phyloP scores from a whole-genome alignment of 768 basidiomycete genomes.

The Suillus decipiens region DNA sequence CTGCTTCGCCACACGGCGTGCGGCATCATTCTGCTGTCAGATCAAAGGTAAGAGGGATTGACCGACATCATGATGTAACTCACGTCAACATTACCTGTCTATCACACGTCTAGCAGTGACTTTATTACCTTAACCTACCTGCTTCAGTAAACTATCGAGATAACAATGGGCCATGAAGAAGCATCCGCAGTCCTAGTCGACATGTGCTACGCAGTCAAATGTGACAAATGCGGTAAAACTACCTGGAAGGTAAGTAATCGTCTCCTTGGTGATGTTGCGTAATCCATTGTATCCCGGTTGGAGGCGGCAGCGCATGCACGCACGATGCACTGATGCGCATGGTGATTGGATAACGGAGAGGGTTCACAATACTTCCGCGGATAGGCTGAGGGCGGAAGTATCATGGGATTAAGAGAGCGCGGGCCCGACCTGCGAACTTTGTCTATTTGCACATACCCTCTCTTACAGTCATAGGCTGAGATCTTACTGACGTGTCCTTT shows the following conservation, averaged over 20 bases:
- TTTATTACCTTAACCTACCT: slow-evolving; percentile 37
- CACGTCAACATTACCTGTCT: not conserved
- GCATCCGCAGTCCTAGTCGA: slow-evolving; percentile 43
- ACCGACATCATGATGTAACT: slow-evolving; percentile 6
- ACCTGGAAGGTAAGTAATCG: slow-evolving; percentile 64
- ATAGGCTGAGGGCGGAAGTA: slow-evolving; percentile 11
- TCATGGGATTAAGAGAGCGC: slow-evolving; percentile 8
- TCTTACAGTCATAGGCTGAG: slow-evolving; percentile 4
- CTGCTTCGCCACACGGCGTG: slow-evolving; percentile 5
- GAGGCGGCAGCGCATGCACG: slow-evolving; percentile 21
- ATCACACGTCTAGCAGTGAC: slow-evolving; percentile 15
- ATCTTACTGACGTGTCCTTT: slow-evolving; percentile 13
- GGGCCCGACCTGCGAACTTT: slow-evolving; percentile 9
- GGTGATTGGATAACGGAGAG: slow-evolving; percentile 18
- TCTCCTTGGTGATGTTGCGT: slow-evolving; percentile 29
- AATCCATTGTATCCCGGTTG: slow-evolving; percentile 19
- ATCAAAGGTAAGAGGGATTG: slow-evolving; percentile 4
- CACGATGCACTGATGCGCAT: slow-evolving; percentile 16
- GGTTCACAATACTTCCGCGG: slow-evolving; percentile 19
- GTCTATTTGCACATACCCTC: slow-evolving; percentile 13
- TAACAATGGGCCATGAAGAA: slow-evolving; percentile 25
- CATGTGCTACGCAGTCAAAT: slow-evolving; percentile 57
- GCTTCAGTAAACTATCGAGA: slow-evolving; percentile 16
- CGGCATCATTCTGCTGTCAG: not conserved
- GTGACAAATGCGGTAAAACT: slow-evolving; percentile 63